Evolutionary conservation across 495 filamentous ascomycete species (phyloP).

Genomic region (Friedmanniomyces simplex): DNA sequence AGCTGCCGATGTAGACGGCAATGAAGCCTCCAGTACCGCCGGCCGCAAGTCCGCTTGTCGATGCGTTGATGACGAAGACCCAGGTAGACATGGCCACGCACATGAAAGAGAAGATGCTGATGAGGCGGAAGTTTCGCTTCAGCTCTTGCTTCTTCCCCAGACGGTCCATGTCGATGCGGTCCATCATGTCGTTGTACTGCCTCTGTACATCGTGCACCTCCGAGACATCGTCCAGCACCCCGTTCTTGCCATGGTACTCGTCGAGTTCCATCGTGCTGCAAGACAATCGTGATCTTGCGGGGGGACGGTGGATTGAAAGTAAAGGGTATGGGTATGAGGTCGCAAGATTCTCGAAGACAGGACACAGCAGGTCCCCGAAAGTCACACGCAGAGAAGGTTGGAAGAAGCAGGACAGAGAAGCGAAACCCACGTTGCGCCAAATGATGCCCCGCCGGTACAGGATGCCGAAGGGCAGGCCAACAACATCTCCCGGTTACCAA

Average conservation of each 20-base stretch:
- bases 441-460: neutral
- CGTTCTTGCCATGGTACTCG: neutral
- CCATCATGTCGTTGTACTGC: neutral
- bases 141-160: constrained; percentile 8
- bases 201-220: neutral
- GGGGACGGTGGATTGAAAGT: neutral
- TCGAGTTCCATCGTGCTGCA: neutral
- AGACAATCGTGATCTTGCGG: neutral
- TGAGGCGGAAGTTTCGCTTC: constrained; percentile 8
- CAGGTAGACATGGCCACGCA: constrained; percentile 1
- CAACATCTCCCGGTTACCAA: no score
- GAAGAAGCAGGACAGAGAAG: neutral
- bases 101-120: constrained; percentile 11
- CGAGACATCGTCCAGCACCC: neutral
- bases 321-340: neutral
- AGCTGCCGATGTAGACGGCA: constrained; percentile 15
- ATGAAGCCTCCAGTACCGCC: constrained; percentile 13
- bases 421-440: neutral
- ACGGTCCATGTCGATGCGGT: constrained; percentile 5
- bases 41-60: neutral
- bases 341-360: neutral
- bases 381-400: neutral
- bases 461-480: neutral
- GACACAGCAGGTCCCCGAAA: neutral
- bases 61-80: constrained; percentile 1